Base-by-base conservation (phyloP, 495 filamentous ascomycete genomes). In the Xylaria scruposa region DNA sequence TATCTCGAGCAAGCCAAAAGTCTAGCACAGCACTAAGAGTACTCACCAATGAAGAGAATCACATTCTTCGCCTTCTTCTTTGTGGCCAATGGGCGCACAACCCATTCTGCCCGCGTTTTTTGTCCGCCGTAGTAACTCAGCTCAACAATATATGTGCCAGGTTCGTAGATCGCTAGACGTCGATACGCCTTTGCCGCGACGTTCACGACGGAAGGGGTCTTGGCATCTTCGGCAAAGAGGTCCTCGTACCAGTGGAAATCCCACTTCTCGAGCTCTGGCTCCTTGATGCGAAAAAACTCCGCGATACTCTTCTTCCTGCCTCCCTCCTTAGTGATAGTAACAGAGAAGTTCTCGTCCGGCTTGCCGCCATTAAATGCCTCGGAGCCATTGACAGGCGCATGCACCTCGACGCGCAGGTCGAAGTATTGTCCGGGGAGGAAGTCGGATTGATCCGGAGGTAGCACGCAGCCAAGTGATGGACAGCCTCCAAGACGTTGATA, bases 401-500 rank as follows among this genome's bases (percentile, higher is more conserved):
- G 91, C 44, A 94, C 87, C 79, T 94, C 91, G 33, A 94, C 85
- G 31, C 91, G 89, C 69, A 94, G 89, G 78, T 93, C 91, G 75
- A 94, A 94, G 75, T 86, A 89, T 78, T 93, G 91, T 33, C 91
- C 91, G 3, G 91, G 85, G 0, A 93, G 84, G 83, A 94, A 93
- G 73, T 93, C 91, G 46, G 87, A 89, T 85, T 93, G 91, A 74
- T 94, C 91, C 0, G 91, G 91, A 17, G 91, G 91, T 40, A 94
- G 86, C 63, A 94, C 84, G 75, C 91, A 94, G 70, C 91, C 91
- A n/a, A 94, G 82, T 13, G 85, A 85, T 5, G 91, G 91, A 75
- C 91, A 94, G 24, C 86, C 87, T 64, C 91, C 91, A 24, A 93
- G 84, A 60, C 91, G 82, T 79, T 90, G 91, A 78, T 88, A 92